phyloP scores from a whole-genome alignment of 2,329 filamentous ascomycete species.

The Thielaviopsis ethacetica region DNA sequence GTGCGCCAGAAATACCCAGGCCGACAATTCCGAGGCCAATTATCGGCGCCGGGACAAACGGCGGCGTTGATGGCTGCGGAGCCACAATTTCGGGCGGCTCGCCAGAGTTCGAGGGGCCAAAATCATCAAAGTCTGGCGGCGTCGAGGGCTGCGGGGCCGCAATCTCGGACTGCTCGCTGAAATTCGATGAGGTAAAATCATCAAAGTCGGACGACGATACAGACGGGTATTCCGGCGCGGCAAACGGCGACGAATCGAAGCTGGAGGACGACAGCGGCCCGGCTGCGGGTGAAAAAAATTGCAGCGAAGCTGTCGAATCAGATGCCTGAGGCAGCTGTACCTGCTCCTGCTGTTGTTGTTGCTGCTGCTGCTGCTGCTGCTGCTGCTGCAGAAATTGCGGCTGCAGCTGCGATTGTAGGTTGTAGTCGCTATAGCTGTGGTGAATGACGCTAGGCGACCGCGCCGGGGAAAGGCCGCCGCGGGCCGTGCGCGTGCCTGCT shows the following conservation, averaged over 20 bases:
- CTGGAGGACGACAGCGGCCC: not conserved
- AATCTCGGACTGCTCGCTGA: not conserved
- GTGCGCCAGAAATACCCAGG: not conserved
- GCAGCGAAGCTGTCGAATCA: not conserved
- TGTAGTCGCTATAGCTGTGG: not conserved
- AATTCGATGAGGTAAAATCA: not conserved
- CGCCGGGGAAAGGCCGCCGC: not conserved
- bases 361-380: not conserved
- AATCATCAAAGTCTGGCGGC: too few relatives aligned
- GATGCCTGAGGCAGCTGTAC: not conserved
- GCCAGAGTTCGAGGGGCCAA: not conserved
- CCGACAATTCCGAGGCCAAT: not conserved
- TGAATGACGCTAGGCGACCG: constrained; percentile 3
- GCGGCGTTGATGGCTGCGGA: not conserved
- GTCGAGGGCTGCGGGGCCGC: not conserved
- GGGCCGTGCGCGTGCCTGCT: not conserved
- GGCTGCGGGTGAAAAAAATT: not conserved
- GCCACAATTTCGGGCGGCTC: not conserved
- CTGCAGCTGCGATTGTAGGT: not conserved
- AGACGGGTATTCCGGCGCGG: not conserved
- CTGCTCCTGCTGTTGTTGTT: too few relatives aligned
- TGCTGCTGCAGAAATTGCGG: not conserved
- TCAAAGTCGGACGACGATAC: not conserved
- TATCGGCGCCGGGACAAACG: not conserved
- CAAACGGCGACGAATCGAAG: not conserved